These are phyloP conservation scores for Saraca asoca DNA, from an alignment of 331 rosid genomes.

Conservation along the genomic window DNA sequence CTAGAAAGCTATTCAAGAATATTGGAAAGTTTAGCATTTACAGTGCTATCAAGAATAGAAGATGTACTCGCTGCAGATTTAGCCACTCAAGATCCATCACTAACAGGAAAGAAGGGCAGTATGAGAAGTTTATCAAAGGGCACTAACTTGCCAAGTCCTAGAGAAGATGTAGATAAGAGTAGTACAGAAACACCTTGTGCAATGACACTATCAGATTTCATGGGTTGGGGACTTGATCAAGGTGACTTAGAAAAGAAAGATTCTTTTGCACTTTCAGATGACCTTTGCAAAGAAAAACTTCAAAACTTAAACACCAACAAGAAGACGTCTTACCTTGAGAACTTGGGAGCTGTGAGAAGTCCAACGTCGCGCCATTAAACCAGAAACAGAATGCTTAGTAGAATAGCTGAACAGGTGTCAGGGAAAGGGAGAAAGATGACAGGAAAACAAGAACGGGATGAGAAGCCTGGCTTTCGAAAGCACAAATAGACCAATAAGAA, in stretches of 20 bases:
- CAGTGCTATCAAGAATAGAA: conserved; percentile 89
- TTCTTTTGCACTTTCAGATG: conserved; percentile 39
- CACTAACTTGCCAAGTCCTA: conserved; percentile 39
- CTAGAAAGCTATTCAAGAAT: conserved; percentile 97
- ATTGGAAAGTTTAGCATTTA: conserved; percentile 90
- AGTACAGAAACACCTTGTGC: conserved; percentile 45
- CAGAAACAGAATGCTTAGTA: conserved; percentile 1
- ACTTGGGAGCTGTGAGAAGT: conserved; percentile 75
- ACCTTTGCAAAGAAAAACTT: conserved; percentile 49
- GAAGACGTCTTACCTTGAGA: conserved; percentile 74
- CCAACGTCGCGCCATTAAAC: conserved; percentile 82
- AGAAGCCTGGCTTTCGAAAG: conserved; percentile 28
- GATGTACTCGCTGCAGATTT: conserved; percentile 86
- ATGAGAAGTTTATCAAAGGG: conserved; percentile 38
- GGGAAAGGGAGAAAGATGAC: conserved; percentile 23
- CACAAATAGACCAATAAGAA: conserved; percentile 15
- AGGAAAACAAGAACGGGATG: neutral
- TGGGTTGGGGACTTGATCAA: conserved; percentile 81
- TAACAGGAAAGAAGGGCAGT: conserved; percentile 28
- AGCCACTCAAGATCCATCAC: conserved; percentile 54
- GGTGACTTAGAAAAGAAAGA: conserved; percentile 57
- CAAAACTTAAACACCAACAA: conserved; percentile 58
- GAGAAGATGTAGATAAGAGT: conserved; percentile 43
- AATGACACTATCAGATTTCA: conserved; percentile 84
- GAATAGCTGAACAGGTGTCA: neutral